Conservation (phyloP, 208 protist species). For the Trypanosoma vivax region DNA sequence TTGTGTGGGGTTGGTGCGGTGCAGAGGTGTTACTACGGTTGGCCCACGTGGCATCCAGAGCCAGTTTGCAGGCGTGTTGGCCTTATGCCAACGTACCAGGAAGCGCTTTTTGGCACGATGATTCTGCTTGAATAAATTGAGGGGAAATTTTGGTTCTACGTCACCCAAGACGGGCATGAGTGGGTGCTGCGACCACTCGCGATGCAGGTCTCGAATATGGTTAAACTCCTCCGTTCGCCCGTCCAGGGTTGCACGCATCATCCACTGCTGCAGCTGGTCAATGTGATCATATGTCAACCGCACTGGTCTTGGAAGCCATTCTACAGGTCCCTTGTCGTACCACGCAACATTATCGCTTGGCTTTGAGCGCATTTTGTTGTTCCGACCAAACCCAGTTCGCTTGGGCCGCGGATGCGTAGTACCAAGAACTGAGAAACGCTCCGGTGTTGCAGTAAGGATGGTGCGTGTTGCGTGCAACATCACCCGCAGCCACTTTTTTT, state of each 20-base stretch:
- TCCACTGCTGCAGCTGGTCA: conserved; percentile 79
- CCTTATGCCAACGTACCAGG: conserved; percentile 87
- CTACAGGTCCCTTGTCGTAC: conserved; percentile 86
- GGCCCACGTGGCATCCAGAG: conserved; percentile 79
- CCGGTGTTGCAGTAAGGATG: conserved; percentile 59
- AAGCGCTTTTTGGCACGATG: conserved; percentile 79
- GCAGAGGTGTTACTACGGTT: conserved; percentile 43
- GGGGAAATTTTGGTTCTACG: conserved; percentile 84
- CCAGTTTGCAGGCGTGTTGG: conserved; percentile 81
- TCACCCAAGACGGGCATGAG: conserved; percentile 87
- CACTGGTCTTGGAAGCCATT: conserved; percentile 86
- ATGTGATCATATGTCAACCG: conserved; percentile 74
- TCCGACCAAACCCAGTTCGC: conserved; percentile 62
- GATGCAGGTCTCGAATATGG: conserved; percentile 69
- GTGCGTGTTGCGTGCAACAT: conserved; percentile 23
- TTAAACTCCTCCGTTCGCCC: conserved; percentile 62
- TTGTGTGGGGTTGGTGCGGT: conserved; percentile 51
- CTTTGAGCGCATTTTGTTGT: conserved; percentile 85
- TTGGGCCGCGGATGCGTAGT: conserved; percentile 61
- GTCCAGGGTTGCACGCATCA: conserved; percentile 85
- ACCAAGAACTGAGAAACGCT: conserved; percentile 64
- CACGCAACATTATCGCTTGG: conserved; percentile 86
- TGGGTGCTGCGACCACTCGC: conserved; percentile 83
- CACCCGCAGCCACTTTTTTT: neutral
- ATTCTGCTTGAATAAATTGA: conserved; percentile 88